Base-by-base conservation (phyloP, 305 asterid species). In the Rubia tinctorum region DNA sequence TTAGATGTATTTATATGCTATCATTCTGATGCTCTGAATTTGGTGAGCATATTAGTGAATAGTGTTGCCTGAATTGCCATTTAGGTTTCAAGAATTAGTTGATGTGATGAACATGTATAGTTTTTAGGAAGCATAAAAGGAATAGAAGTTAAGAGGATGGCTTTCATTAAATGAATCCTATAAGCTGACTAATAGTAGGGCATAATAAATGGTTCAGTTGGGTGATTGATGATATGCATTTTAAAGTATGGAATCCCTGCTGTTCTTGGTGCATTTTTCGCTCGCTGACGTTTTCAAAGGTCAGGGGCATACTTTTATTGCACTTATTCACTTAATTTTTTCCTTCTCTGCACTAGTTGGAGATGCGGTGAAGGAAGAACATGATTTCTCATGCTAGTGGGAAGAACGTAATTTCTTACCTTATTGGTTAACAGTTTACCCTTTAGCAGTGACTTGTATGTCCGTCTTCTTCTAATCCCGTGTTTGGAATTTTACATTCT, bases 21-120 rank as follows among this genome's bases (percentile, higher is more conserved):
- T 4, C 58, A 39, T 66, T 40, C 67, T 73, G 49, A 65, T 47
- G 77, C 66, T 62, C 34, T 34, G 2, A 51, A 72, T 15, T 45
- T 37, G 62, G 64, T 37, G 18, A 18, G 37, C 18, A 15, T 30
- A 8, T 53, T 30, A 37, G 47, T 39, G 51, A 20, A n/a, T 20
- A 14, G 4, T 27, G 49, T 47, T 49, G 23, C 44, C 45, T 23
- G n/a, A 40, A 42, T 20, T 15, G 43, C 20, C 6, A 6, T 0
- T 0, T 45, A 63, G 51, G 25, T 75, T 51, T 25, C 60, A 61
- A 18, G 68, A 43, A 42, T 44, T 27, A 68, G 10, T 60, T 23
- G 49, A 44, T 60, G 20, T 53, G 43, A 34, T 60, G 13, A 49
- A n/a, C 68, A 59, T 34, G 22, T 6, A 76, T 62, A 64, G 20